A percentile compares a stretch with the other conserved stretches of the same genome.
phyloP scores from a whole-genome alignment of 495 filamentous ascomycete species.

The Entonaema liquescens region DNA sequence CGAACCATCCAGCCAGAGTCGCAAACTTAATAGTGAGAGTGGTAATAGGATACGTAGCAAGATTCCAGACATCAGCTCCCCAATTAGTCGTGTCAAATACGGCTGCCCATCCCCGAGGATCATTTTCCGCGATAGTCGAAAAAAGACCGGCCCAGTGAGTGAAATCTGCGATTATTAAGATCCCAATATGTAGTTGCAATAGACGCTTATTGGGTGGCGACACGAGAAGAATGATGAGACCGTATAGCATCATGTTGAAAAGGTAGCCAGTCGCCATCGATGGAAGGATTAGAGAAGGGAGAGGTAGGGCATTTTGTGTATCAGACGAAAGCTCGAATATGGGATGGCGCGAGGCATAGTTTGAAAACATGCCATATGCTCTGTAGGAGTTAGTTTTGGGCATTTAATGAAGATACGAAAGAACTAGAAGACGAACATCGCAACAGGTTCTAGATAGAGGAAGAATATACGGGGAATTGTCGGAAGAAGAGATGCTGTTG shows the following conservation, averaged over 20 bases:
- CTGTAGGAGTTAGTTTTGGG: slow-evolving; percentile 12
- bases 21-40: slow-evolving; percentile 31
- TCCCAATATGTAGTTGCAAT: slow-evolving; percentile 27
- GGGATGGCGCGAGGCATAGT: slow-evolving; percentile 21
- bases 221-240: slow-evolving; percentile 48
- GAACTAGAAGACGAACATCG: slow-evolving; percentile 21
- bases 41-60: slow-evolving; percentile 23
- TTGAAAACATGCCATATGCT: slow-evolving; percentile 30
- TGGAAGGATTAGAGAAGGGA: slow-evolving; percentile 18
- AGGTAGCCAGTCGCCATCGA: slow-evolving; percentile 29
- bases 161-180: slow-evolving; percentile 32
- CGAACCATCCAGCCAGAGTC: slow-evolving; percentile 33
- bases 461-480: slow-evolving; percentile 37
- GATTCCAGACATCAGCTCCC: slow-evolving; percentile 24
- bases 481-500: slow-evolving; percentile 36
- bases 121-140: slow-evolving; percentile 29
- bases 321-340: slow-evolving; percentile 28
- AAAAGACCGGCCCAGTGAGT: slow-evolving; percentile 39
- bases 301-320: slow-evolving; percentile 9
- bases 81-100: slow-evolving; percentile 26
- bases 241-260: slow-evolving; percentile 50
- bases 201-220: slow-evolving; percentile 35
- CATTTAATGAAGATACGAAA: background rate
- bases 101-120: slow-evolving; percentile 36
- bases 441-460: slow-evolving; percentile 36